Evolutionary conservation across 2,329 filamentous ascomycete genomes (phyloP).

Genomic region (Furcasterigmium sp.): DNA sequence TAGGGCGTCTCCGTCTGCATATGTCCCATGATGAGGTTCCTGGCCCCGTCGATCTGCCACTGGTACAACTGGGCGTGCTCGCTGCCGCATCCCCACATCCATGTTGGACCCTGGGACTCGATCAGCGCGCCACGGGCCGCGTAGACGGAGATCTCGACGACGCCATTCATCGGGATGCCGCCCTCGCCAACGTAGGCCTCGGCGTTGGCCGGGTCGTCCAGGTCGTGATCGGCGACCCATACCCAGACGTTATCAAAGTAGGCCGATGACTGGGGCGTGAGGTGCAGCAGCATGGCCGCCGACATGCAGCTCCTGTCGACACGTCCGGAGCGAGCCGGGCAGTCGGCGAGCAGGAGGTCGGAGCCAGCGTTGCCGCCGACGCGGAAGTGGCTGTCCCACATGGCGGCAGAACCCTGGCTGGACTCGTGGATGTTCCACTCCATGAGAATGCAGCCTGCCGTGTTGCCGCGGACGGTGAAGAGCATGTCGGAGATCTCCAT

Average conservation of each 20-base stretch:
- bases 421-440: constrained; percentile 64
- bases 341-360: constrained; percentile 56
- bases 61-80: constrained; percentile 45
- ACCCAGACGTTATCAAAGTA: constrained; percentile 54
- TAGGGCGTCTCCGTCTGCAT: constrained; percentile 38
- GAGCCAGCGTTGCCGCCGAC: constrained; percentile 67
- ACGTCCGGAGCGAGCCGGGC: constrained; percentile 44
- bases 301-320: constrained; percentile 53
- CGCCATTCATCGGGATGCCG: too few species aligned
- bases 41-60: constrained; percentile 40
- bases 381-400: constrained; percentile 59
- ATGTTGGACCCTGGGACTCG: constrained; percentile 22
- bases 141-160: constrained; percentile 24
- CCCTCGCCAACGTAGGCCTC: too few species aligned
- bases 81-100: constrained; percentile 35
- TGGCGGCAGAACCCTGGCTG: constrained; percentile 34
- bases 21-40: constrained; percentile 29
- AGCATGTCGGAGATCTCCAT: constrained; percentile 68
- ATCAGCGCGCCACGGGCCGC: constrained; percentile 25
- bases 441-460: constrained; percentile 65
- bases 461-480: constrained; percentile 59
- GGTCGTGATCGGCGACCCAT: constrained; percentile 64
- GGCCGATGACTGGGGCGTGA: constrained; percentile 37
- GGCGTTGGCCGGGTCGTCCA: constrained; percentile 1
- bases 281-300: constrained; percentile 46